phyloP scores from a whole-genome alignment of 2,329 filamentous ascomycete species.

The Rhynchosporium secalis region DNA sequence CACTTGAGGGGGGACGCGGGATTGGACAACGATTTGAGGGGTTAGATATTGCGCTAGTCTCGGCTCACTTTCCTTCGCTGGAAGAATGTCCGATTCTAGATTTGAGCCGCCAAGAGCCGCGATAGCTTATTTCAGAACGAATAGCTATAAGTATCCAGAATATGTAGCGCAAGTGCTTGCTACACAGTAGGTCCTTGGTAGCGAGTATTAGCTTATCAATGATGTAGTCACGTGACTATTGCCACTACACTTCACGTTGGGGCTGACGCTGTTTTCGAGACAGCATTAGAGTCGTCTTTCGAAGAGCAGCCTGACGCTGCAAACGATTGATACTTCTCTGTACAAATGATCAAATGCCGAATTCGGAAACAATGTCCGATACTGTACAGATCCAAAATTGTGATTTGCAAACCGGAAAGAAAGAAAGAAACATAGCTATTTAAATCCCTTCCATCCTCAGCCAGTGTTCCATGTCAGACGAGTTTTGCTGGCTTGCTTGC shows the following conservation, averaged over 20 bases:
- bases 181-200: too few species aligned
- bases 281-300: neutral
- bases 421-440: too few species aligned
- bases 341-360: neutral
- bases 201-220: too few species aligned
- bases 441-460: conserved; percentile 15
- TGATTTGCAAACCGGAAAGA: too few species aligned
- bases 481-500: conserved; percentile 22
- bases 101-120: neutral
- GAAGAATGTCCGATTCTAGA: neutral
- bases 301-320: neutral
- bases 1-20: conserved; percentile 9
- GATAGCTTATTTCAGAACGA: too few species aligned
- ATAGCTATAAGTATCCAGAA: too few species aligned
- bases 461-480: conserved; percentile 15
- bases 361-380: neutral
- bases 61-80: conserved; percentile 21
- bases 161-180: too few species aligned
- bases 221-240: too few species aligned
- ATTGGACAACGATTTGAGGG: conserved; percentile 5
- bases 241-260: too few species aligned
- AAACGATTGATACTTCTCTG: neutral
- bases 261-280: too few species aligned
- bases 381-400: too few species aligned
- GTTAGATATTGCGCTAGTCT: conserved; percentile 7